Evolutionary conservation across 306 rosid species (phyloP).

Genomic region (Calophaca sinica): DNA sequence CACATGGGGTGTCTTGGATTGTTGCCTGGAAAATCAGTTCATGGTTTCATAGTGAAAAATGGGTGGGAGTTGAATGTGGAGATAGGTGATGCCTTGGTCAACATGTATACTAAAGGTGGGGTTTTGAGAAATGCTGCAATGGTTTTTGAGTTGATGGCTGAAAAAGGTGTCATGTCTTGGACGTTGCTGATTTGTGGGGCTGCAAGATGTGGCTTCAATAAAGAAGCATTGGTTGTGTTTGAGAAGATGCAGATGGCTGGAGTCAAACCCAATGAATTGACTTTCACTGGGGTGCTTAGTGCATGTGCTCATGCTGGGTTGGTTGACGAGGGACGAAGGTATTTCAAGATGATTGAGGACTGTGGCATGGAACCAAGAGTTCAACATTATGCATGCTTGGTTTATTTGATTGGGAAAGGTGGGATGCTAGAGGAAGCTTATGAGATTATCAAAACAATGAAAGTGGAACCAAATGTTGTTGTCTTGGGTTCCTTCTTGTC

Average conservation of each 20-base stretch:
- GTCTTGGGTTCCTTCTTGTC: slow-evolving; percentile 62
- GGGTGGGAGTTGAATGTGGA: slow-evolving; percentile 62
- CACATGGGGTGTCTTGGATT: slow-evolving; percentile 59
- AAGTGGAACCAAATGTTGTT: slow-evolving; percentile 55
- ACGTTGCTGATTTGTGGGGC: slow-evolving; percentile 62
- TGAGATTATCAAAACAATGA: slow-evolving; percentile 58
- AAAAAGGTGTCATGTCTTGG: slow-evolving; percentile 64
- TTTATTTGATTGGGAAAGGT: slow-evolving; percentile 66
- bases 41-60: slow-evolving; percentile 61
- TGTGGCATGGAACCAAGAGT: slow-evolving; percentile 55
- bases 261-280: slow-evolving; percentile 63
- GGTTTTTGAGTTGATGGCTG: slow-evolving; percentile 58
- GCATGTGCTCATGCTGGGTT: slow-evolving; percentile 67
- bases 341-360: slow-evolving; percentile 67
- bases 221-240: slow-evolving; percentile 56
- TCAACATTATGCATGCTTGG: slow-evolving; percentile 72
- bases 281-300: slow-evolving; percentile 69
- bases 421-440: slow-evolving; percentile 71
- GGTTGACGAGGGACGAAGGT: slow-evolving; percentile 58
- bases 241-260: slow-evolving; percentile 59
- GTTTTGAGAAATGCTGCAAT: slow-evolving; percentile 53
- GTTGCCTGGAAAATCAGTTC: slow-evolving; percentile 70
- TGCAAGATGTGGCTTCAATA: slow-evolving; percentile 55
- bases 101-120: slow-evolving; percentile 70
- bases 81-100: slow-evolving; percentile 65